Evolutionary conservation across 768 basidiomycete species (phyloP).

Genomic region (Cubamyces sp.): DNA sequence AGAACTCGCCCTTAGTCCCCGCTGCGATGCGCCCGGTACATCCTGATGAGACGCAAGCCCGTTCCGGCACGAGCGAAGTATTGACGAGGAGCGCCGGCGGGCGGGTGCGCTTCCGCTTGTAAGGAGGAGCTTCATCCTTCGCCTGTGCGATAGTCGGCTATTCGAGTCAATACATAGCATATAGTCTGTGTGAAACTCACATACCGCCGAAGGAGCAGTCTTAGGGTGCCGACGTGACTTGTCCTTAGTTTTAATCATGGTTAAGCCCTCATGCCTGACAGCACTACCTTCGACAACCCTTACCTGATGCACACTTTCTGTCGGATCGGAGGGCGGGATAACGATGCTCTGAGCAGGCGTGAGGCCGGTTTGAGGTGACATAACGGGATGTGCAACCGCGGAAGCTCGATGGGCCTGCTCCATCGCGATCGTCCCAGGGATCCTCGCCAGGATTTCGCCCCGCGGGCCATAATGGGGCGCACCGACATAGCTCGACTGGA

Average conservation of each 20-base stretch:
- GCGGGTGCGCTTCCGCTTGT: slow-evolving; percentile 4
- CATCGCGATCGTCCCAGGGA: neutral
- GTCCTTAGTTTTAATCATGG: no score
- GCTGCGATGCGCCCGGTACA: slow-evolving; percentile 5
- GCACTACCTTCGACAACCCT: no score
- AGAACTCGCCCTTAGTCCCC: neutral
- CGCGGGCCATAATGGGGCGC: slow-evolving; percentile 12
- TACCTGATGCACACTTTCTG: no score
- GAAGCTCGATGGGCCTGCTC: neutral
- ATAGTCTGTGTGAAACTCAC: no score
- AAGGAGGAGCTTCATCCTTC: neutral
- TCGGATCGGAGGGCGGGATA: neutral
- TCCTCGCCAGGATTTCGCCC: slow-evolving; percentile 1
- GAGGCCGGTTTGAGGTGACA: neutral
- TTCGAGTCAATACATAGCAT: no score
- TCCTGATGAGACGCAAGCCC: slow-evolving; percentile 2
- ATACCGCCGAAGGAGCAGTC: no score
- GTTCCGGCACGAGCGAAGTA: neutral
- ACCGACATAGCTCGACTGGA: neutral
- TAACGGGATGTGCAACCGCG: neutral
- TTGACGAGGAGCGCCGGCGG: neutral
- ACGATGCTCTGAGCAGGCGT: slow-evolving; percentile 5
- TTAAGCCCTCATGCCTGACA: no score
- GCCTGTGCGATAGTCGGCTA: neutral
- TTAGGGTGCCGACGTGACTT: no score